These are phyloP conservation scores for Dissophora ornata DNA, from an alignment of 192 early-diverging fungal species.

Conservation along the genomic window DNA sequence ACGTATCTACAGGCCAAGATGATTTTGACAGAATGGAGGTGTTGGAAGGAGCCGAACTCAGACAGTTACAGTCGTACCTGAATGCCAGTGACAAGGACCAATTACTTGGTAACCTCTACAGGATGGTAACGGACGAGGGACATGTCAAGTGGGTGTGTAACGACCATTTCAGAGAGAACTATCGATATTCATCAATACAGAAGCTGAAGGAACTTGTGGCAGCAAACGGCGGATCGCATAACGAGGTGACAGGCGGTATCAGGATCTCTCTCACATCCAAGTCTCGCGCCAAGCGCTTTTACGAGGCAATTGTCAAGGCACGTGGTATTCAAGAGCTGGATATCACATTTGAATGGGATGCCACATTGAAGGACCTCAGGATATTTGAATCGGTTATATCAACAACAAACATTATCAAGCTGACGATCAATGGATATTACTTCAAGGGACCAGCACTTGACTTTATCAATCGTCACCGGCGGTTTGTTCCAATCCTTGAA, in stretches of 20 bases:
- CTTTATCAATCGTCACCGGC: too few species aligned
- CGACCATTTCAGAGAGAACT: slow-evolving; percentile 20
- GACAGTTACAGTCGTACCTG: slow-evolving; percentile 16
- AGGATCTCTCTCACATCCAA: too few species aligned
- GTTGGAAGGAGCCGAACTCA: slow-evolving; percentile 19
- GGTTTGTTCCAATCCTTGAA: too few species aligned
- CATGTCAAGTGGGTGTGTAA: slow-evolving; percentile 38
- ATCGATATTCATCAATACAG: background rate
- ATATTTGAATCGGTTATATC: background rate
- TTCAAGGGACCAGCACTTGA: background rate
- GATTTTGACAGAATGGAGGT: too few species aligned
- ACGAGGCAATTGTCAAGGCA: background rate
- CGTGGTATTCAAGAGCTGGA: slow-evolving; percentile 10
- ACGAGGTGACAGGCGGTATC: background rate
- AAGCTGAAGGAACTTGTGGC: background rate
- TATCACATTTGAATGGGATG: slow-evolving; percentile 9
- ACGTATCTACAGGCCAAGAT: background rate
- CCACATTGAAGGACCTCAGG: slow-evolving; percentile 2
- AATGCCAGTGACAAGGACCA: background rate
- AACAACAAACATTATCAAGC: background rate
- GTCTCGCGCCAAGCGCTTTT: too few species aligned
- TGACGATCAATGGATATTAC: background rate
- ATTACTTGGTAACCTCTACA: slow-evolving; percentile 6
- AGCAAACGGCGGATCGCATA: background rate
- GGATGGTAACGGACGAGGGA: slow-evolving; percentile 9